phyloP scores from a whole-genome alignment of 2,329 filamentous ascomycete species.

The Akanthomyces lecanii region DNA sequence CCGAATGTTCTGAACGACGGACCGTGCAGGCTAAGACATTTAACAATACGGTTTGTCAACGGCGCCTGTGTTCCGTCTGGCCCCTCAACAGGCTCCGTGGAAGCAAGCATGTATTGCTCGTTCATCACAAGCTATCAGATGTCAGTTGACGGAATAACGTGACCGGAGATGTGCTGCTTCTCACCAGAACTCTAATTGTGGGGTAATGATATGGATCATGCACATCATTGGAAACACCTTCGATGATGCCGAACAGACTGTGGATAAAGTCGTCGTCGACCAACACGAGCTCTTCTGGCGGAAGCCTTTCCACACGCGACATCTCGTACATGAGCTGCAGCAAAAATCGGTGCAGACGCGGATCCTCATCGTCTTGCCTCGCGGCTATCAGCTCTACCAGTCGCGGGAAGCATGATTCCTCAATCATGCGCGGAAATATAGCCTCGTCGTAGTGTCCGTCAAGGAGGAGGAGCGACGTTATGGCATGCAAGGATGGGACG shows the following conservation, averaged over 20 bases:
- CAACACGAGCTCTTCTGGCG: slow-evolving; percentile 68
- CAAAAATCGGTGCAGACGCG: slow-evolving; percentile 71
- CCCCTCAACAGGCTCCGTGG: slow-evolving; percentile 39
- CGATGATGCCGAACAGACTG: slow-evolving; percentile 82
- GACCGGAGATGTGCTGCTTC: slow-evolving; percentile 28
- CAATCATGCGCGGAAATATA: slow-evolving; percentile 82
- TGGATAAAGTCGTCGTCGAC: slow-evolving; percentile 78
- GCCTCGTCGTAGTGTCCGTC: slow-evolving; percentile 76
- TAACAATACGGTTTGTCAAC: slow-evolving; percentile 90
- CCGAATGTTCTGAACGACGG: slow-evolving; percentile 88
- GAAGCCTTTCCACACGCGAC: slow-evolving; percentile 83
- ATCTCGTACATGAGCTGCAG: slow-evolving; percentile 94
- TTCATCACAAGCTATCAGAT: slow-evolving; percentile 76
- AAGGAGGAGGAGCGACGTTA: slow-evolving; percentile 78
- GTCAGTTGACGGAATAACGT: slow-evolving; percentile 20
- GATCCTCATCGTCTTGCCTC: slow-evolving; percentile 60
- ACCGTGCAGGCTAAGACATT: slow-evolving; percentile 78
- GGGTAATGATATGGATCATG: slow-evolving; percentile 95
- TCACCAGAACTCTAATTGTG: slow-evolving; percentile 84
- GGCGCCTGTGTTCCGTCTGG: slow-evolving; percentile 37
- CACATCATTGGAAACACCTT: slow-evolving; percentile 78
- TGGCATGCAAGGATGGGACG: slow-evolving; percentile 70
- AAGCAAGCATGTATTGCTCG: slow-evolving; percentile 92
- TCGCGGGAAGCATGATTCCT: slow-evolving; percentile 76
- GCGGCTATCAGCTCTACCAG: slow-evolving; percentile 76